A percentile compares a stretch with the other conserved stretches of the same genome.
Conservation (phyloP, 2,329 filamentous ascomycete genomes). For the Trichoderma hamatum region DNA sequence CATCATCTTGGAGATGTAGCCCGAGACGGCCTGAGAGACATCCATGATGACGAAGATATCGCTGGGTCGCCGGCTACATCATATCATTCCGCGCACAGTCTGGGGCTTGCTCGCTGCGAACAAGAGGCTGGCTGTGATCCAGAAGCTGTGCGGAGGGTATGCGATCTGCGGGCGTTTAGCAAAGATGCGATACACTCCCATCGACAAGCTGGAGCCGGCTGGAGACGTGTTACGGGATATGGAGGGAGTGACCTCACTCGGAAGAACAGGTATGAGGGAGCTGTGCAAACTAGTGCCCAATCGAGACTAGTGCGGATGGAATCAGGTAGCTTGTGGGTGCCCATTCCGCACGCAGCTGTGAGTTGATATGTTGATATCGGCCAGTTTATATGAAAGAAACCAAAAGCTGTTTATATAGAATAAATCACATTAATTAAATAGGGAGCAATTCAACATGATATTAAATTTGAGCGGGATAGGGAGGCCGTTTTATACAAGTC, state of each 20-base stretch:
- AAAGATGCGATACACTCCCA: background rate
- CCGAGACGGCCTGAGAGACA: conserved; percentile 86
- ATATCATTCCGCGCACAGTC: conserved; percentile 22
- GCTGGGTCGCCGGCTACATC: conserved; percentile 7
- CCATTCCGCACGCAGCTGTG: background rate
- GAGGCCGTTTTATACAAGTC: background rate
- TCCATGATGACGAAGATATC: conserved; percentile 67
- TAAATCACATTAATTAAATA: too few relatives aligned
- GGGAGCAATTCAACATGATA: too few relatives aligned
- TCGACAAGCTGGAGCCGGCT: conserved; percentile 22
- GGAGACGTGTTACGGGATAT: conserved; percentile 22
- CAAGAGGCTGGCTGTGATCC: background rate
- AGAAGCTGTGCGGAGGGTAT: background rate
- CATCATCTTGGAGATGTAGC: conserved; percentile 97
- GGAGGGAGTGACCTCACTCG: conserved; percentile 22
- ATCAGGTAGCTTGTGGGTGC: background rate
- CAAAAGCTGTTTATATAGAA: too few relatives aligned
- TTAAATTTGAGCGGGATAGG: too few relatives aligned
- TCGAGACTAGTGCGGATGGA: background rate
- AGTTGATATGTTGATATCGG: background rate
- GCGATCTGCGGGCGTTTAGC: background rate
- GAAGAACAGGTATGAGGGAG: conserved; percentile 16
- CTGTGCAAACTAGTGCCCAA: conserved; percentile 3
- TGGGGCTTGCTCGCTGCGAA: background rate
- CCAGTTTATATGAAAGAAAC: background rate